Percentiles rank a stretch among this genome's conserved stretches.
Evolutionary conservation across 164 flowering plant genomes (phyloP).

Genomic region (Piper betle): DNA sequence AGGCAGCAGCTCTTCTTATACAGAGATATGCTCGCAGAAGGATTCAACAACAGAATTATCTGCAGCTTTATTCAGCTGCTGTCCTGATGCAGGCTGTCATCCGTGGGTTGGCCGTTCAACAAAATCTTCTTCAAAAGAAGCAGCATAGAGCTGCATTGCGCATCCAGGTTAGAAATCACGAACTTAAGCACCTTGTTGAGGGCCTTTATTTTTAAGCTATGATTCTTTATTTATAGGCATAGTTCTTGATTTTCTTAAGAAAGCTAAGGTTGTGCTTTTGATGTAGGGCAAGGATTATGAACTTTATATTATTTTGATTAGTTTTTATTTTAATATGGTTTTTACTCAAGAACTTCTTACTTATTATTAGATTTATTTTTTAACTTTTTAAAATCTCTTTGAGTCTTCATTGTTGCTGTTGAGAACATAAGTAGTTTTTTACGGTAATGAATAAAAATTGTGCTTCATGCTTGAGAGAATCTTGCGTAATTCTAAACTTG

Average conservation of each 20-base stretch:
- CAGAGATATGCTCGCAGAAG: conserved; percentile 62
- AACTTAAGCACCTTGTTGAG: not conserved
- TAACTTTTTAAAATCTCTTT: too few relatives aligned
- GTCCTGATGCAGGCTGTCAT: conserved; percentile 53
- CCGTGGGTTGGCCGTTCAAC: conserved; percentile 50
- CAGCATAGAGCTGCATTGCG: conserved; percentile 61
- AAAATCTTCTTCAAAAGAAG: conserved; percentile 34
- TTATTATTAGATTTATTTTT: too few relatives aligned
- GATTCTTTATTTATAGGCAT: not conserved
- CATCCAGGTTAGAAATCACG: conserved; percentile 59
- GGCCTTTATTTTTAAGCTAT: not conserved
- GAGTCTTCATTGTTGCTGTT: too few relatives aligned
- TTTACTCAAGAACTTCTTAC: too few relatives aligned
- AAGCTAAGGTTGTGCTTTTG: too few relatives aligned
- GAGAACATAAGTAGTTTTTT: too few relatives aligned
- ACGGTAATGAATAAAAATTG: too few relatives aligned
- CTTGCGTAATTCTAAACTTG: too few relatives aligned
- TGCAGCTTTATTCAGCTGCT: conserved; percentile 37
- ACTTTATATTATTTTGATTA: too few relatives aligned
- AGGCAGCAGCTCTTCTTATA: conserved; percentile 51
- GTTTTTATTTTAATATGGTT: too few relatives aligned
- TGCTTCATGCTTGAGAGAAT: too few relatives aligned
- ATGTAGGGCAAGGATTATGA: too few relatives aligned
- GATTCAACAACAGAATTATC: conserved; percentile 38
- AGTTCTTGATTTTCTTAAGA: not conserved